Evolutionary conservation across 2,329 filamentous ascomycete genomes (phyloP), one percentile per base, ranked within the genome.

Genomic region (Arthrobotrys sphaeroides): DNA sequence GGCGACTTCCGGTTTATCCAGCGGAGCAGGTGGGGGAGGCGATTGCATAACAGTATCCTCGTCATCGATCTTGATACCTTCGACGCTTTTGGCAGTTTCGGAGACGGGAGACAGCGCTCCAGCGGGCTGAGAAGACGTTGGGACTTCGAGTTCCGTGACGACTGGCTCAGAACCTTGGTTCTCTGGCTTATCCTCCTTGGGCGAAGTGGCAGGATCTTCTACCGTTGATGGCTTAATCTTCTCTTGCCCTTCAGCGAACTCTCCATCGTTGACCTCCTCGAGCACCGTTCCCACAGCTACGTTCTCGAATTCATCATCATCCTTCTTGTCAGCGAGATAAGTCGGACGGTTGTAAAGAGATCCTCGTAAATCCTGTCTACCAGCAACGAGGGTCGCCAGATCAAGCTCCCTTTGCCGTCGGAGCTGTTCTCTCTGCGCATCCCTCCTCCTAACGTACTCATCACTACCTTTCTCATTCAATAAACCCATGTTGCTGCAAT

Each of bases 401-500:
- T 79, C 75, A 47, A 77, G 73, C 78, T 88, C 90, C 43, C 93
- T 94, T 81, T 95, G 91, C 0, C 85, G 86, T 78, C 93, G 90
- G 43, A 98, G 84, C 40, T 89, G 88, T 78, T 96, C 91, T 57
- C 95, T 89, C 81, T 97, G 93, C 9, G 86, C 84, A 80, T 99
- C 94, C 74, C 95, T 88, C 43, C 88, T 86, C 75, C 87, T 89
- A 73, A 98, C 93, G 78, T 97, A 89, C 78, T 93, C 90, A 81
- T 99, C 94, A 9, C 93, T 94, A 31, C 94, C 95, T 7, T 89
- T 85, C 81, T 98, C 94, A 81, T 99, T 99, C 78, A 99, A 85
- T 36, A 99, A 85, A 4, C 92, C 94, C 95, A 99, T 99, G 82
- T 99, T 99, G 82, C 94, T 98, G 83, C 95, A 99, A 83, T 99